Conservation (phyloP, 805 yeast genomes). For the Yamadazyma laniorum region DNA sequence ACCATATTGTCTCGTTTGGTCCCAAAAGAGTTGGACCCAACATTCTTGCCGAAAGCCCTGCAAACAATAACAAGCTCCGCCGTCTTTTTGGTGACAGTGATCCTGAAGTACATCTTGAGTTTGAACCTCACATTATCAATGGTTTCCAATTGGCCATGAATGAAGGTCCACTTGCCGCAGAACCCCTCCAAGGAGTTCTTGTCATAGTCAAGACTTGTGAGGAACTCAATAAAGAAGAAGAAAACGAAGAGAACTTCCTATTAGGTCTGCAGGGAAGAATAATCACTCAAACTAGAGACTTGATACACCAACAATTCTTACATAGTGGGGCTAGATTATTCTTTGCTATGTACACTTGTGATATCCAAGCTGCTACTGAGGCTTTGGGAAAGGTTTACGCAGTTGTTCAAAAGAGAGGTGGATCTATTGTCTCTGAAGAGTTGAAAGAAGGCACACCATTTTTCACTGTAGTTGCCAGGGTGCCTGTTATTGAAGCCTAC, state of each 20-base stretch:
- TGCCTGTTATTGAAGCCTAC: constrained; percentile 95
- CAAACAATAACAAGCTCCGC: constrained; percentile 25
- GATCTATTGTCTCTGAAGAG: constrained; percentile 83
- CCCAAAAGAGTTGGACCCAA: constrained; percentile 77
- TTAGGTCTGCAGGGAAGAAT: constrained; percentile 66
- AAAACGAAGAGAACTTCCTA: constrained; percentile 23
- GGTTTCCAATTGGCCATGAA: constrained; percentile 82
- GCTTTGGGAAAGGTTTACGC: constrained; percentile 94
- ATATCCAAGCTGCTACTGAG: constrained; percentile 91
- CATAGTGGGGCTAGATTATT: constrained; percentile 86
- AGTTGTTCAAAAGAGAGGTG: constrained; percentile 86
- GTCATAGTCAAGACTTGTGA: constrained; percentile 35
- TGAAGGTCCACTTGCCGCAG: constrained; percentile 88
- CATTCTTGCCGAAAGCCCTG: constrained; percentile 56
- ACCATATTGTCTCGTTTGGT: constrained; percentile 62
- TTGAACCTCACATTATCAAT: constrained; percentile 64
- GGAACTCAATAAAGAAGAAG: constrained; percentile 22
- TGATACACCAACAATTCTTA: constrained; percentile 66
- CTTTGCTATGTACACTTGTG: constrained; percentile 92
- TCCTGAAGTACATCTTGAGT: constrained; percentile 26
- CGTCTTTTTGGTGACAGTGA: constrained; percentile 20
- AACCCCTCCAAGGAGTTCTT: constrained; percentile 81
- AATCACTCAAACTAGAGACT: constrained; percentile 68
- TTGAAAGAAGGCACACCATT: constrained; percentile 98
- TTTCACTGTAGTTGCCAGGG: constrained; percentile 76